Conservation (phyloP, 768 basidiomycete genomes). For the Podaxis mareebaensis region DNA sequence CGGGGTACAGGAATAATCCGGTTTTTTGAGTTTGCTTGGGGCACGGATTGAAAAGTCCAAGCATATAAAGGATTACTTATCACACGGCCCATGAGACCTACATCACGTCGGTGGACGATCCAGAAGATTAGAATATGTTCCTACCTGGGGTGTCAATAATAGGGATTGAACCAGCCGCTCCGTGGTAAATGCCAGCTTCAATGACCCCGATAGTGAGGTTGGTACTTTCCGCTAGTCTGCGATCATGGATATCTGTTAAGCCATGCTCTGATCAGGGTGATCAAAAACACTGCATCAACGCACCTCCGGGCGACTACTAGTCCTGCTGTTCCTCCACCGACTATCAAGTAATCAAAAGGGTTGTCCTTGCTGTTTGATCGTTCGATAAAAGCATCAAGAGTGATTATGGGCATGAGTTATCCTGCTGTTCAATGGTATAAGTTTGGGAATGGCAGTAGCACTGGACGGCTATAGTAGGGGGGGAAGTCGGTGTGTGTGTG, state of each 20-base stretch:
- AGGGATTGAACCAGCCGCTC: neutral
- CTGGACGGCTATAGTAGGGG: neutral
- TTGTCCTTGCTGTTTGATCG: neutral
- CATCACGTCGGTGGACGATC: neutral
- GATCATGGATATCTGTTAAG: neutral
- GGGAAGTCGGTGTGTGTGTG: neutral
- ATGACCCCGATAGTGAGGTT: conserved; percentile 37
- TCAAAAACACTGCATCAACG: neutral
- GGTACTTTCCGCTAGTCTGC: conserved; percentile 38
- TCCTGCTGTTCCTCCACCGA: conserved; percentile 28
- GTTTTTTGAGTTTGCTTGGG: conserved; percentile 23
- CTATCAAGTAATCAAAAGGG: conserved; percentile 26
- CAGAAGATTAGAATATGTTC: neutral
- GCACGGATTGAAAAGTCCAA: conserved; percentile 28
- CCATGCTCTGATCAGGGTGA: neutral
- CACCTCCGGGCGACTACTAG: conserved; percentile 23
- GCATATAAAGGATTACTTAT: conserved; percentile 23
- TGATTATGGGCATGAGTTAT: conserved; percentile 8
- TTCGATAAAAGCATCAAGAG: neutral
- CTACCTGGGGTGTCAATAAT: conserved; percentile 23
- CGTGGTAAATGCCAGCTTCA: conserved; percentile 28
- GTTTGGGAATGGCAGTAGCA: neutral
- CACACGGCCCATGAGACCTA: conserved; percentile 1
- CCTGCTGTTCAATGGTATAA: neutral
- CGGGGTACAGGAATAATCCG: conserved; percentile 22